Evolutionary conservation across 2,329 filamentous ascomycete species (phyloP), one percentile per base, ranked within the genome.

Genomic region (Chaetomiaceae sp.): DNA sequence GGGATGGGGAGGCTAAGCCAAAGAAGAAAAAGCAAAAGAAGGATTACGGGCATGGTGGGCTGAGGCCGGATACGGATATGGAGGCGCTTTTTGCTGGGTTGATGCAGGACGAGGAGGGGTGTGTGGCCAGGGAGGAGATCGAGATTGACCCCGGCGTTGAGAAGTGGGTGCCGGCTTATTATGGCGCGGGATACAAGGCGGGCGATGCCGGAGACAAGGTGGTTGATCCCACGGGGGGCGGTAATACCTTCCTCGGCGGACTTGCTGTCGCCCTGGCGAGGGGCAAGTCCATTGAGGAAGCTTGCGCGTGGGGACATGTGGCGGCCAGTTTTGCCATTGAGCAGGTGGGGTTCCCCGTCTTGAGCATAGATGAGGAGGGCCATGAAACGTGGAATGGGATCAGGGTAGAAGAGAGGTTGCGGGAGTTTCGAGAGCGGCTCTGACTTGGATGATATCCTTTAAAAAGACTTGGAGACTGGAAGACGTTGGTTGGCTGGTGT

Each of bases 311-410:
- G 82, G 94, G 85, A 4, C 86, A 82, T 41, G 79, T 97, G 5
- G 86, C 90, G 2, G 92, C 94, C 7, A 91, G 90, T 64, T 94
- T 96, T 69, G 89, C 89, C 14, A 95, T 99, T 63, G 91, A 99
- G 71, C 94, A 99, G 69, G 84, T 95, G 48, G 92, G 94, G 0
- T 81, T 95, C 67, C 92, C 92, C 0, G 67, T 67, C 1, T 64
- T 90, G 11, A 72, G 66, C 2, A 63, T 64, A 43, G 69, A 75
- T 47, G 70, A 67, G 8, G 60, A 72, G 4, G 76, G 74, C 5
- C 60, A 63, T 20, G 83, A 86, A 68, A 77, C 72, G 16, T 87
- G 84, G 83, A 87, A 86, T 63, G 80, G 77, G 1, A 73, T 75
- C 5, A 65, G 65, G 21, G 79, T 85, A 4, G 66, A 75, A 5